Conservation (phyloP, 2,329 filamentous ascomycete genomes). For the Clarireedia sp. region DNA sequence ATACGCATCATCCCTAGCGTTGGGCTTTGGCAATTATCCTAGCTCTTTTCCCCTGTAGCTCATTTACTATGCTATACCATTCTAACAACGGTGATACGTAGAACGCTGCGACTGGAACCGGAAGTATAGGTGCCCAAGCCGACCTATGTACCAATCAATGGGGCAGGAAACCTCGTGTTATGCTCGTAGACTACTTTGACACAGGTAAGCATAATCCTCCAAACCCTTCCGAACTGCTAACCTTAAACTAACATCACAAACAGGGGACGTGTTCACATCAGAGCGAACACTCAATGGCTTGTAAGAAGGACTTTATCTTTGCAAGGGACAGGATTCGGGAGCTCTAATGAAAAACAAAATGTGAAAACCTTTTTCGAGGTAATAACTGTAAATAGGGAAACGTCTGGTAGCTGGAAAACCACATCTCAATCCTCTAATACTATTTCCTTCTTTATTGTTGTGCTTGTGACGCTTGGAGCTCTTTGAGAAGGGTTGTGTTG, state of each 20-base stretch:
- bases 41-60: neutral
- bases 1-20: neutral
- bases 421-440: too few relatives aligned
- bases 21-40: neutral
- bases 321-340: neutral
- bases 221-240: neutral
- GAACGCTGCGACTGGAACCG: slow-evolving; percentile 34
- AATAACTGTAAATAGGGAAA: neutral
- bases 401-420: too few relatives aligned
- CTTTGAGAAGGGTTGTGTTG: too few relatives aligned
- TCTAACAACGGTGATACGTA: neutral
- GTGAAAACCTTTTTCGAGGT: neutral
- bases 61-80: neutral
- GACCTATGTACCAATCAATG: slow-evolving; percentile 39
- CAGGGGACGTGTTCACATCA: slow-evolving; percentile 26
- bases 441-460: too few relatives aligned
- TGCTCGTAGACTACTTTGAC: slow-evolving; percentile 54
- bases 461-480: too few relatives aligned
- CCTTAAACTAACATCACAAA: neutral
- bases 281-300: slow-evolving; percentile 24
- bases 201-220: slow-evolving; percentile 23
- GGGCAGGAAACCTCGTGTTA: slow-evolving; percentile 41
- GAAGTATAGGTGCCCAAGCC: slow-evolving; percentile 44
- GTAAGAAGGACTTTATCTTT: slow-evolving; percentile 6
- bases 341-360: neutral